These are phyloP conservation scores for Ustilago sp. DNA, from an alignment of 1,284 basidiomycete genomes.

Conservation along the genomic window DNA sequence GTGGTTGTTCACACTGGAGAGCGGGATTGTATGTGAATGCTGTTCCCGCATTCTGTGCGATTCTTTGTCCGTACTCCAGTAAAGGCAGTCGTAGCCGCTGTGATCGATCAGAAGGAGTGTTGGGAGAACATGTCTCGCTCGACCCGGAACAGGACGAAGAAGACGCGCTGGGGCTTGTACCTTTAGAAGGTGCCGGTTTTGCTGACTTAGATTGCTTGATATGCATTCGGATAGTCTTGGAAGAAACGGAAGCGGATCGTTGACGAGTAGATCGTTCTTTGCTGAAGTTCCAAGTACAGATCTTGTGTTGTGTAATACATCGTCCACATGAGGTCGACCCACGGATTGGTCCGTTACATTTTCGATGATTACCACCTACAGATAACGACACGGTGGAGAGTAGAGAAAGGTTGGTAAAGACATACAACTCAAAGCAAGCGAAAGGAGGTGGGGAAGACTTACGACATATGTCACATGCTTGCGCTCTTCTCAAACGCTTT, in stretches of 20 bases:
- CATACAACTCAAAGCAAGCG: background rate
- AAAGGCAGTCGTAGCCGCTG: background rate
- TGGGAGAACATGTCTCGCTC: background rate
- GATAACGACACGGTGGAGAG: background rate
- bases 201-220: slow-evolving; percentile 15
- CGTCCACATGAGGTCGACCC: slow-evolving; percentile 20
- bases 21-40: background rate
- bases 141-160: background rate
- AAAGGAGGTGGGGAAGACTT: slow-evolving; percentile 5
- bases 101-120: background rate
- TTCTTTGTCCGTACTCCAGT: background rate
- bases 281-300: slow-evolving; percentile 29
- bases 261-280: background rate
- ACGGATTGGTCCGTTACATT: slow-evolving; percentile 26
- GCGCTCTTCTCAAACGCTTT: slow-evolving; percentile 13
- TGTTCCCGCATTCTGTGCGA: background rate
- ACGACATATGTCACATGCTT: slow-evolving; percentile 46
- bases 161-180: slow-evolving; percentile 1
- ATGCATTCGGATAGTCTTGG: background rate
- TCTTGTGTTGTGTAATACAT: slow-evolving; percentile 15
- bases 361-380: slow-evolving; percentile 32
- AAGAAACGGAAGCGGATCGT: slow-evolving; percentile 14
- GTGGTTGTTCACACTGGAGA: background rate
- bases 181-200: background rate
- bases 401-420: background rate